These are phyloP conservation scores for Aspergillus baeticus DNA, from an alignment of 495 filamentous ascomycete species.

Conservation along the genomic window DNA sequence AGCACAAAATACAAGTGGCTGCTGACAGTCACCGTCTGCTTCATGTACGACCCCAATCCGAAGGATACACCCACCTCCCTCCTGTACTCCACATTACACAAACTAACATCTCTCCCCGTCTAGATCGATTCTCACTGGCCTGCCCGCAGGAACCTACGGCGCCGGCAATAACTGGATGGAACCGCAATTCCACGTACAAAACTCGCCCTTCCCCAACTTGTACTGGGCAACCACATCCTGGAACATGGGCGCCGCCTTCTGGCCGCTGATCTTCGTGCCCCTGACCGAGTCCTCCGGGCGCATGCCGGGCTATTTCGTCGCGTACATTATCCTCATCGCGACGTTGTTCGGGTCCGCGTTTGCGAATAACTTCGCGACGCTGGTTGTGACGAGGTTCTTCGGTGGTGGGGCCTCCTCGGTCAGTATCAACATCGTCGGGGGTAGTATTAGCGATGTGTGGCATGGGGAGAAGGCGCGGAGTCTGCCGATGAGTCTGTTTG, in stretches of 20 bases:
- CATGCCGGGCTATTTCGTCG: conserved; percentile 47
- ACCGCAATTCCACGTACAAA: conserved; percentile 39
- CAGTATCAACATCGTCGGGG: conserved; percentile 47
- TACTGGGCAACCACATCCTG: conserved; percentile 50
- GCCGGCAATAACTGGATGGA: conserved; percentile 39
- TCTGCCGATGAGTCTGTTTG: conserved; percentile 46
- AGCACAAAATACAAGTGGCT: conserved; percentile 34
- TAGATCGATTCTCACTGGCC: conserved; percentile 42
- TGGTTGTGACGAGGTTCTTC: conserved; percentile 50
- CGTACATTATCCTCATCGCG: conserved; percentile 47
- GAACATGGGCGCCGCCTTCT: conserved; percentile 53
- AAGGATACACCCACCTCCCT: background rate
- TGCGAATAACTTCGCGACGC: conserved; percentile 51
- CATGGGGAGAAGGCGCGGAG: conserved; percentile 37
- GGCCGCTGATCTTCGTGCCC: conserved; percentile 51
- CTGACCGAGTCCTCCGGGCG: conserved; percentile 52
- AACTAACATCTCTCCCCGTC: background rate
- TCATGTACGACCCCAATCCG: conserved; percentile 25
- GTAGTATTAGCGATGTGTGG: conserved; percentile 47
- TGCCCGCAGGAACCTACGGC: conserved; percentile 43
- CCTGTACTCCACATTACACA: background rate
- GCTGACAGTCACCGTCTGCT: conserved; percentile 41
- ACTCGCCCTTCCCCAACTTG: conserved; percentile 42
- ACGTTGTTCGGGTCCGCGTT: conserved; percentile 50
- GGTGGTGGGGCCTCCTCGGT: conserved; percentile 48